Base-by-base conservation (phyloP, 1,284 basidiomycete genomes). In the Cutaneotrichosporon curvatum region DNA sequence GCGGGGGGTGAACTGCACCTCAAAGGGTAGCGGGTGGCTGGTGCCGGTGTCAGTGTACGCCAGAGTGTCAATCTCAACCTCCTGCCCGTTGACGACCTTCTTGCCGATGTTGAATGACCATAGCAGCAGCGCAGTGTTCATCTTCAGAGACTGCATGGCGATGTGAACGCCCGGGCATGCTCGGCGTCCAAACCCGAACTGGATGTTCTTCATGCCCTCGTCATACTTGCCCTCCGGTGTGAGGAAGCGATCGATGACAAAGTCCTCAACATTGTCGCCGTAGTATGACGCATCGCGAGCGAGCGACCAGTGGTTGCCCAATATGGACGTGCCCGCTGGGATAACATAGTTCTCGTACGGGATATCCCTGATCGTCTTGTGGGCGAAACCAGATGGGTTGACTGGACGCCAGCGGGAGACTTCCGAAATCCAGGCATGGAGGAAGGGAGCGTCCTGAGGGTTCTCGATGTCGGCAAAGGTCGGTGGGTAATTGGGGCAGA, bases 151-250 rank as follows among this genome's bases (percentile, higher is more conserved):
- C 21, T 65, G 55, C 43, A 65, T 63, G 19, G 70, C 72, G 4
- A 73, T 57, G 33, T 73, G 62, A 23, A 63, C 48, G 7, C 70
- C 71, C 15, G 67, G 61, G 34, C 68, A 70, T 16, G 67, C 47
- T 11, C 55, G 50, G 41, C 60, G 55, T 0, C 61, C 61, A 23
- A 60, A 60, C 6, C 57, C 61, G 10, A 56, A 60, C 43, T 58
- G 57, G 34, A 48, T 45, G 34, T 50, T 43, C 30, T 57, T 55
- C 43, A 55, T 47, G 18, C 10, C 22, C 10, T 45, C 35, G 40
- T 55, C 49, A 23, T 50, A 48, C 15, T 38, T 30, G n/a, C 45
- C 50, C 16, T 55, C 46, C 10, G 44, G 38, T 34, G 30, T 37
- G 9, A 62, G 44, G 47, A 50, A 62, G 2, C 60, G 51, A 25